Evolutionary conservation across 192 early-diverging fungal species (phyloP), one percentile per base, ranked within the genome.

Genomic region (Backusella australiensis): DNA sequence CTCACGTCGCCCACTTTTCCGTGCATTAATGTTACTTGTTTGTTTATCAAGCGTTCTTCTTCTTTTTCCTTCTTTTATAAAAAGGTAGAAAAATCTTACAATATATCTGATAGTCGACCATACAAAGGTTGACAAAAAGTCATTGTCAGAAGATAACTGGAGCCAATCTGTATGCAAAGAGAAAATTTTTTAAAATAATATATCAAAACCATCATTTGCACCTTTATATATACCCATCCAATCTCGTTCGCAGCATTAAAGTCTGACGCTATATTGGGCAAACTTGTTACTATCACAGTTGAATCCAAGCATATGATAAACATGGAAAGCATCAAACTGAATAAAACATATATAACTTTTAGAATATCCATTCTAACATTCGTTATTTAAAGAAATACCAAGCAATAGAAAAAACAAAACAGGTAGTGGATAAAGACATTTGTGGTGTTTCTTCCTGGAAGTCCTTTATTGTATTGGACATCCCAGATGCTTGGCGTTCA

Each of bases 241-340:
- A 94, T 89, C 65, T 86, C 80, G 44, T 86, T 86, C 32, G 92
- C 83, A 11, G 88, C 83, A 6, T 85, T 74, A 52, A 97, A 93
- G 35, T 95, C 91, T 34, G 83, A 76, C 17, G 90, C 89, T 72
- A 98, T 96, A 0, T 76, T 82, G 15, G 88, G 84, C 44, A 94
- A 85, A 2, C 93, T 88, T 0, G 94, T 95, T 5, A 92, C 86
- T 36, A 98, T 88, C 67, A 98, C 94, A 0, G 94, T 96, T 71
- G 91, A 91, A 74, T 96, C 95, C 8, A 94, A 78, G 19, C 90
- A 87, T 0, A 90, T 90, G 34, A 96, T 87, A 72, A 96, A 92
- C 73, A 94, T 85, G 4, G 86, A 85, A 14, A 93, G 73, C 9
- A 85, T 83, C 41, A 96, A 83, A 1, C 89, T 86, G 2, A 59